Evolutionary conservation across 176 grass and related monocot species (phyloP).

Genomic region (Pontederia paniculata): DNA sequence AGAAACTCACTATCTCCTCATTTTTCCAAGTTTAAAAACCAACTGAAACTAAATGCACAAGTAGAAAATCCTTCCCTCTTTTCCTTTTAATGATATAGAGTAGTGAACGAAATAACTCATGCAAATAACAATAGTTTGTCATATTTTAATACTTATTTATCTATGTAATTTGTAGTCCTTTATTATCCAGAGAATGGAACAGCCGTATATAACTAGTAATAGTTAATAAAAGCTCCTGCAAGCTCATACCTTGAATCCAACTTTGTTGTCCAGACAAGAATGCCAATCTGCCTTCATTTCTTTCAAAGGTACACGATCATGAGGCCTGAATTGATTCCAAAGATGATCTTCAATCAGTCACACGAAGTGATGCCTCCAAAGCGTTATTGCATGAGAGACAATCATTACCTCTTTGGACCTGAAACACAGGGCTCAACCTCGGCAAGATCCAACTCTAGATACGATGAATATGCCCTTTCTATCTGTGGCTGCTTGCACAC

Average conservation of each 20-base stretch:
- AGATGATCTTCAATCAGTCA: constrained; percentile 1
- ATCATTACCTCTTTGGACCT: constrained; percentile 57
- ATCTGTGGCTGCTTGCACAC: constrained; percentile 47
- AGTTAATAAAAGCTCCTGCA: too few species aligned
- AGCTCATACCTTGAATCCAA: constrained; percentile 55
- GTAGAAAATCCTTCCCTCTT: too few species aligned
- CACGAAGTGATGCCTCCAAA: neutral
- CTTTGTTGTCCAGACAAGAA: constrained; percentile 51
- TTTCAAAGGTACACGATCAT: constrained; percentile 72
- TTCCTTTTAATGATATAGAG: too few species aligned
- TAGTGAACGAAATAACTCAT: too few species aligned
- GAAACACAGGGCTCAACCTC: constrained; percentile 61
- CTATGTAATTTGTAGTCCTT: too few species aligned
- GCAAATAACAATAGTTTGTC: too few species aligned
- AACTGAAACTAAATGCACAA: too few species aligned
- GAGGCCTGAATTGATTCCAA: constrained; percentile 41
- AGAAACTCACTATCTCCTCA: too few species aligned
- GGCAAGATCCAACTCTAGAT: constrained; percentile 68
- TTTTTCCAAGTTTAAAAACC: too few species aligned
- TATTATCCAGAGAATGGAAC: too few species aligned
- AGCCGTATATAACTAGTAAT: too few species aligned
- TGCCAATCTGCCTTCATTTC: constrained; percentile 90
- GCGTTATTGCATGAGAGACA: neutral
- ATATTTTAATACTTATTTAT: too few species aligned
- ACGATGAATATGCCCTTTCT: constrained; percentile 57